These are phyloP conservation scores for Geotrichum candidum DNA, from an alignment of 1,139 yeast species.

Conservation along the genomic window DNA sequence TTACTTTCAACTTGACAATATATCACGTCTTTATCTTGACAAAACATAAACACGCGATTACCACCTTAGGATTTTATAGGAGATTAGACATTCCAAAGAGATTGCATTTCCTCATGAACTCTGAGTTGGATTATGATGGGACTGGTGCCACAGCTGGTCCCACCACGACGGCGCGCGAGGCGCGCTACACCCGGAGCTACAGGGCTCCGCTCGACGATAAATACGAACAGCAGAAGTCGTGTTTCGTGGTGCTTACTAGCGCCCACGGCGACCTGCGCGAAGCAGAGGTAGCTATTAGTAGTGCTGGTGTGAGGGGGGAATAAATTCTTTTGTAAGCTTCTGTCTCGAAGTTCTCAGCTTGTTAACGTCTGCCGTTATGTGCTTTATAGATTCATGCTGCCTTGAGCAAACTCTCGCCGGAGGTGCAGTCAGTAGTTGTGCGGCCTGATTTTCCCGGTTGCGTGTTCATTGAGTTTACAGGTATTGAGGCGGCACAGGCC, in stretches of 20 bases:
- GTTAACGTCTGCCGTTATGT: background rate
- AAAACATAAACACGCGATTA: no score
- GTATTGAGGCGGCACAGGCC: background rate
- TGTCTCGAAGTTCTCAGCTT: background rate
- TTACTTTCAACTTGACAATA: no score
- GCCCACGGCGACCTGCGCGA: background rate
- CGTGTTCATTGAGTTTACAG: slow-evolving; percentile 1
- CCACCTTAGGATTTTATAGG: no score
- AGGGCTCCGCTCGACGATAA: background rate
- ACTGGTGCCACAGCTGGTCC: background rate
- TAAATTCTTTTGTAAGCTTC: background rate
- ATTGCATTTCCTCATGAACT: background rate
- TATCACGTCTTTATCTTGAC: no score
- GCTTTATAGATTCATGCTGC: background rate
- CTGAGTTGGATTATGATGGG: slow-evolving; percentile 9
- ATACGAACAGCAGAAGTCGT: background rate
- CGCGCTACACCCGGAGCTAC: background rate
- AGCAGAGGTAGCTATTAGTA: background rate
- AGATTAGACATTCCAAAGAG: background rate
- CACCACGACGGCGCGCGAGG: background rate
- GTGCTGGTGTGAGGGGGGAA: background rate
- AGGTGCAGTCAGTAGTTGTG: background rate
- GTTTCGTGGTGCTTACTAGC: slow-evolving; percentile 5
- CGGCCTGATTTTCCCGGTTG: slow-evolving; percentile 3
- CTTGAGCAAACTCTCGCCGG: background rate